Percentiles rank a stretch among this genome's conserved stretches.
phyloP scores from a whole-genome alignment of 73 alveolate genomes.

The Tetrahymena elliotti region DNA sequence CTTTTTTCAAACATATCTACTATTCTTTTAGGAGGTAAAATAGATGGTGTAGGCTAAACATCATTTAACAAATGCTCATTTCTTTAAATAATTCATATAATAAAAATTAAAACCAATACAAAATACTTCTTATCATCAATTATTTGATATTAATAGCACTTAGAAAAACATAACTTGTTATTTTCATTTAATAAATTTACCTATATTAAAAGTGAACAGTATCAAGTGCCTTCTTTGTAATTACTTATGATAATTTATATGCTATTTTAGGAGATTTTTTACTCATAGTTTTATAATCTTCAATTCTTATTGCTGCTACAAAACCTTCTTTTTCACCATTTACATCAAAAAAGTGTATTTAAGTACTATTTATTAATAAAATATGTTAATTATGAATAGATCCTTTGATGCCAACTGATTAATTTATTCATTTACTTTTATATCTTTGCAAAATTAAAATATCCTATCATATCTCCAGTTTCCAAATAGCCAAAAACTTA shows the following conservation, averaged over 20 bases:
- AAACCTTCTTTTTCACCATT: background rate
- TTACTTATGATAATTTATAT: background rate
- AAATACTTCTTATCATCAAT: no score
- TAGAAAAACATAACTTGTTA: no score
- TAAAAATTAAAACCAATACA: no score
- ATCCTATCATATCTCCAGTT: background rate
- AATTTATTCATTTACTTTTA: background rate
- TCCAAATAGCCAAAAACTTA: background rate
- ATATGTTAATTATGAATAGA: no score
- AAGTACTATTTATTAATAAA: background rate
- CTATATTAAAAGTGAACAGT: background rate
- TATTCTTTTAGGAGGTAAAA: background rate
- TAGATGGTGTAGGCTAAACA: background rate
- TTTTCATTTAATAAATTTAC: background rate
- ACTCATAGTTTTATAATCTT: background rate
- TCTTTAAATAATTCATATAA: background rate
- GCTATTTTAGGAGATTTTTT: background rate
- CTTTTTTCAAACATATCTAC: background rate
- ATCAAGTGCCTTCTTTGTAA: background rate
- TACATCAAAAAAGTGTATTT: background rate
- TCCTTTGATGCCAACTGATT: no score
- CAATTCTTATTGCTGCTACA: background rate
- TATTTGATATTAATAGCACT: no score
- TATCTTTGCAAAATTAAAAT: background rate
- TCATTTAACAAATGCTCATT: background rate